Conservation (phyloP, 306 rosid species). For the Castanospermum australe region DNA sequence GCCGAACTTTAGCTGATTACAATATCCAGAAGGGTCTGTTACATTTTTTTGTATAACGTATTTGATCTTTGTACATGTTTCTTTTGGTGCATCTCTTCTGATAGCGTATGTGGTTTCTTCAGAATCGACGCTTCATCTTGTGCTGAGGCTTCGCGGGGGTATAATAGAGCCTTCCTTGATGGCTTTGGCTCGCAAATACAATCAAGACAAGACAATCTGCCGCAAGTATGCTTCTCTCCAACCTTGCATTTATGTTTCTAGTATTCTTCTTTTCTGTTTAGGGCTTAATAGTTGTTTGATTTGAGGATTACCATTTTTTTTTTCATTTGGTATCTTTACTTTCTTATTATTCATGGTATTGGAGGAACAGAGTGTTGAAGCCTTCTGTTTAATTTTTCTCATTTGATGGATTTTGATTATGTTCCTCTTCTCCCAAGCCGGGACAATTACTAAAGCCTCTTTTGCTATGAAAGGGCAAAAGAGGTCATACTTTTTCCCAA, state of each 20-base stretch:
- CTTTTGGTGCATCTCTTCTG: neutral
- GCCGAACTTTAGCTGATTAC: constrained; percentile 60
- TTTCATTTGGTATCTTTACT: neutral
- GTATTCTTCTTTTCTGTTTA: neutral
- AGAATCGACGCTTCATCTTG: constrained; percentile 70
- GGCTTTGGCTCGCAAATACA: constrained; percentile 80
- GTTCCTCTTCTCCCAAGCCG: neutral
- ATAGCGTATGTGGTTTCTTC: neutral
- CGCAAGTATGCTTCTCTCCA: constrained; percentile 43
- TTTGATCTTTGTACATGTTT: neutral
- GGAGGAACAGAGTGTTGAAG: neutral
- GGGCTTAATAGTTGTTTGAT: neutral
- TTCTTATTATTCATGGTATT: neutral
- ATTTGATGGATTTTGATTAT: neutral
- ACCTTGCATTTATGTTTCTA: neutral
- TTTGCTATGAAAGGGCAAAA: constrained; percentile 28
- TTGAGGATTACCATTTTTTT: neutral
- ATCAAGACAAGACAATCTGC: constrained; percentile 72
- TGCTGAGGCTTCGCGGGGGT: constrained; percentile 65
- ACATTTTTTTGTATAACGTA: neutral
- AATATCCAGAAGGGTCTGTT: constrained; percentile 58
- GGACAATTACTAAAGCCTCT: constrained; percentile 36
- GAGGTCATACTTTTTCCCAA: constrained; percentile 43
- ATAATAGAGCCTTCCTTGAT: constrained; percentile 66
- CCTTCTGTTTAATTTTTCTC: neutral